Base-by-base conservation (phyloP, 306 rosid genomes). In the Gleditsia sinensis region DNA sequence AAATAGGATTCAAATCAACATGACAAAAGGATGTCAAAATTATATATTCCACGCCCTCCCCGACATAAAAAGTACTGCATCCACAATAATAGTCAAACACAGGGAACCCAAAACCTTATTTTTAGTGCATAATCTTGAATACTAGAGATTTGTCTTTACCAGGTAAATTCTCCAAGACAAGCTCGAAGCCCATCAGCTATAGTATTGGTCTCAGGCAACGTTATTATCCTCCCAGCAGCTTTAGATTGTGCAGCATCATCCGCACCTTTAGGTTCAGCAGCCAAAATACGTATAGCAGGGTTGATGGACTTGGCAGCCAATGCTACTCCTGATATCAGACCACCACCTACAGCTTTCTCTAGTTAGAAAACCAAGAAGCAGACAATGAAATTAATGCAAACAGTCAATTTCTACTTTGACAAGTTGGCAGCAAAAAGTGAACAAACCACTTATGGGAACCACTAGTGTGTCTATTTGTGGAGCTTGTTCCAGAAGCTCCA, bases 101-200 rank as follows among this genome's bases (percentile, higher is more conserved):
- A 71, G 43, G 55, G 24, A 23, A 40, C 32, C 46, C 23, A 50
- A 67, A 69, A 65, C 34, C 34, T 55, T 12, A 49, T 56, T 60
- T 71, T 71, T 6, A 50, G 56, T 68, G 78, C 72, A 79, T 61
- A 11, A 75, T 54, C 33, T 69, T 45, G 75, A 56, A 42, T 30
- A 50, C 17, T 20, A 20, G 45, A 71, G 45, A 24, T 60, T 75
- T 60, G 63, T 28, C 27, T 40, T 81, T 83, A 91, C 98, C 97
- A 94, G 25, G 98, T 91, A 60, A 81, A 85, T 69, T 91, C 85
- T 28, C 98, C 97, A 6, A 94, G 96, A 76, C 71, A 86, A 39
- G 94, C 94, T 75, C 96, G 82, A 80, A 94, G 98, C 10, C 97
- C 97, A 32, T 91, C 97, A 6, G 98, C 98, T 61, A 94, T 78